Evolutionary conservation across 345 rosid genomes (phyloP), one percentile per base, ranked within the genome.

Genomic region (Camelina hispida): DNA sequence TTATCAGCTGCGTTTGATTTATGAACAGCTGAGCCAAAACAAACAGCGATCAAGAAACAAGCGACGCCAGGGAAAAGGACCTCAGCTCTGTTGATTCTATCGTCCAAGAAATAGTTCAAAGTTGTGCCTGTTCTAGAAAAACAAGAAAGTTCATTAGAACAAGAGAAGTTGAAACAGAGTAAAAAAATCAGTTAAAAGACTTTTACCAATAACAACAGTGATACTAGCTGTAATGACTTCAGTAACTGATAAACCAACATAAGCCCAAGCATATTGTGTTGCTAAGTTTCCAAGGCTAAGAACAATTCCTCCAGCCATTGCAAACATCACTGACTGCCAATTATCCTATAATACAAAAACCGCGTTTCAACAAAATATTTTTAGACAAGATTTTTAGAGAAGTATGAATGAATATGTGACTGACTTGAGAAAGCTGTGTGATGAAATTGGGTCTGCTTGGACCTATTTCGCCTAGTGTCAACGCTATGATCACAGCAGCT

Each of bases 261-360:
- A 87, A 64, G 96, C 91, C 90, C 89, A 88, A 44, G 96, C 97
- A 75, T 94, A 91, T 73, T 88, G 97, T 46, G 97, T 87, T 34
- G 93, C 68, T 59, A 94, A 83, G 76, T 89, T 94, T 64, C 96
- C 98, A 2, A 89, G 68, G 80, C 98, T 91, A 42, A 91, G 97
- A 25, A 88, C 86, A 34, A 91, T 34, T 22, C 97, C 98, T 18
- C 96, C 96, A 38, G 74, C 88, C 96, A 91, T 84, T 55, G 98
- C 97, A 72, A 93, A 91, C 85, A 89, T 47, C 47, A 91, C 87
- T 4, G 93, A 88, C 12, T 93, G 85, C 91, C 91, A 91, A 71
- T 93, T 93, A 37, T 86, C 92, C 97, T 91, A 78, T 73, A 62
- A 66, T 73, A 65, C 50, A 13, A 15, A 37, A 15, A 16, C 16